Percentiles rank a stretch among this genome's conserved stretches.
phyloP scores from a whole-genome alignment of 805 yeast species.

The Yarrowia divulgata region DNA sequence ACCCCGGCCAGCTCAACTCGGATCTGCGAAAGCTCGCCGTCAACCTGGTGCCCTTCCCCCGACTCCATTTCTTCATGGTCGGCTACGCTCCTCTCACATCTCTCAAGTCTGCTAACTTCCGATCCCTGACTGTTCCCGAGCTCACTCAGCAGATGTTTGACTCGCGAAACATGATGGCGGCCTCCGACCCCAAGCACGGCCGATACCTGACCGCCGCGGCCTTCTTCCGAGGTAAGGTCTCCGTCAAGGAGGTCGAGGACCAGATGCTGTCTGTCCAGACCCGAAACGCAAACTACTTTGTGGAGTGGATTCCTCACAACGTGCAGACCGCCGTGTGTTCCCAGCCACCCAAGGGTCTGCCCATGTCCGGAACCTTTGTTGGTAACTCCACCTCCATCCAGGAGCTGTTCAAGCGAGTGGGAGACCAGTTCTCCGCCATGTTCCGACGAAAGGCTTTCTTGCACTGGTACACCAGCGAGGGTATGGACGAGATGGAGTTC shows the following conservation, averaged over 20 bases:
- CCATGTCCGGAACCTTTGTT: slow-evolving; percentile 90
- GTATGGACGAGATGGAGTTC: slow-evolving; percentile 95
- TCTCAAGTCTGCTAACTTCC: slow-evolving; percentile 78
- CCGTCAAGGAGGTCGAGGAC: slow-evolving; percentile 93
- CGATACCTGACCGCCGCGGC: slow-evolving; percentile 93
- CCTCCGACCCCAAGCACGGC: slow-evolving; percentile 88
- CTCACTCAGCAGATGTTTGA: slow-evolving; percentile 94
- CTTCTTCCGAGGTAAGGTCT: slow-evolving; percentile 91
- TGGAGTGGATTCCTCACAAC: slow-evolving; percentile 95
- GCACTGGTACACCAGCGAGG: slow-evolving; percentile 95
- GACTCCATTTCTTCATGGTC: slow-evolving; percentile 95
- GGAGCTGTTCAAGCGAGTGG: slow-evolving; percentile 87
- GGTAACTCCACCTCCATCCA: slow-evolving; percentile 94
- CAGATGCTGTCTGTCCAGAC: slow-evolving; percentile 86
- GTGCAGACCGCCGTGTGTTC: slow-evolving; percentile 94
- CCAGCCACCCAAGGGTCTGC: slow-evolving; percentile 83
- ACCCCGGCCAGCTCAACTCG: slow-evolving; percentile 94
- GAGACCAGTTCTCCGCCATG: slow-evolving; percentile 90
- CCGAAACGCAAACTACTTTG: slow-evolving; percentile 81
- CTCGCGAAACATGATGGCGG: slow-evolving; percentile 94
- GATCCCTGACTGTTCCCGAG: slow-evolving; percentile 86
- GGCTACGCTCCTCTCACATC: slow-evolving; percentile 93
- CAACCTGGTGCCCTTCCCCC: slow-evolving; percentile 93
- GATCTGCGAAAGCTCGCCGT: slow-evolving; percentile 94
- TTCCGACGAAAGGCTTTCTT: slow-evolving; percentile 92